Evolutionary conservation across 495 filamentous ascomycete genomes (phyloP).

Genomic region (Opeltia flavorubescens): DNA sequence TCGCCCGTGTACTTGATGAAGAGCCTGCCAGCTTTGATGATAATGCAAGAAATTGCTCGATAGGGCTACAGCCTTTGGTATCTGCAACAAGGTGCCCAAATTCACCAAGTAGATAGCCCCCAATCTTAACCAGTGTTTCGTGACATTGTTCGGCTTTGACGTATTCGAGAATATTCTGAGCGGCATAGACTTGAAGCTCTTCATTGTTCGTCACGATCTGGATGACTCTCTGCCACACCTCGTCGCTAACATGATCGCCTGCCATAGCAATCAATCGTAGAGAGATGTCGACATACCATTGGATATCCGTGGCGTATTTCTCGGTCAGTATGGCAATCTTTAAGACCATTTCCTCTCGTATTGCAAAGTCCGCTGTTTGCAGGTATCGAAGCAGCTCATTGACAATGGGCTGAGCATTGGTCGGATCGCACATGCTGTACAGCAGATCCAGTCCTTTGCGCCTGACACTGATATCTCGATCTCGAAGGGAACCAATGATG

Average conservation of each 20-base stretch:
- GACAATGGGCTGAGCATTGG: conserved; percentile 84
- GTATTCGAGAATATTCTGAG: conserved; percentile 79
- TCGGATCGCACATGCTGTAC: conserved; percentile 98
- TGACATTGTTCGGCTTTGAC: conserved; percentile 86
- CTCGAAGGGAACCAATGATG: conserved; percentile 84
- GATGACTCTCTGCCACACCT: conserved; percentile 98
- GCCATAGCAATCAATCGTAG: conserved; percentile 89
- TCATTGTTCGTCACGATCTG: conserved; percentile 99
- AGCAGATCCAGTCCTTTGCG: conserved; percentile 90
- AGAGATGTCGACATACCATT: conserved; percentile 99
- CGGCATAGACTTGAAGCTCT: conserved; percentile 91
- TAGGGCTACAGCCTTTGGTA: conserved; percentile 79
- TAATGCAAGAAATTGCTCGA: conserved; percentile 92
- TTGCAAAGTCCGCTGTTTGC: conserved; percentile 91
- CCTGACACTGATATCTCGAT: conserved; percentile 93
- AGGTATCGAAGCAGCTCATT: conserved; percentile 88
- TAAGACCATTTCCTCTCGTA: conserved; percentile 96
- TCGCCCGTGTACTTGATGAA: conserved; percentile 78
- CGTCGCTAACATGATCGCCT: conserved; percentile 96
- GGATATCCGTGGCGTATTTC: conserved; percentile 94
- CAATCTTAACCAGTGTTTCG: conserved; percentile 94
- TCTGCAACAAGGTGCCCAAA: conserved; percentile 99
- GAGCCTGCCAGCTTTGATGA: conserved; percentile 81
- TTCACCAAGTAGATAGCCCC: conserved; percentile 87
- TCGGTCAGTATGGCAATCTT: conserved; percentile 98